Base-by-base conservation (phyloP, 2,329 filamentous ascomycete genomes). In the Teratosphaeria nubilosa region DNA sequence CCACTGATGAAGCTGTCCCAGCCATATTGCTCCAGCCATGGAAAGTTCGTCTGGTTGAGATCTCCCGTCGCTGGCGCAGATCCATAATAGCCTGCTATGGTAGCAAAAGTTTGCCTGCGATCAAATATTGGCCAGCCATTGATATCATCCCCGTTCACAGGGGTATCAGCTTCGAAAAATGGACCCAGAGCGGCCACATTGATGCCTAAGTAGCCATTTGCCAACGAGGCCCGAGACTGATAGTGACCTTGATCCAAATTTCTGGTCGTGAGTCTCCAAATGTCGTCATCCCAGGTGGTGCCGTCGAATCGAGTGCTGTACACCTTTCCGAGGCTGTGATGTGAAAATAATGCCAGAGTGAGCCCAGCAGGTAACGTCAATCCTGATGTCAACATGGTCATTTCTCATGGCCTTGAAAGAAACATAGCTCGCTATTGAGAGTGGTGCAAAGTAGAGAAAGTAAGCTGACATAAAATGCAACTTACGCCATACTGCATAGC, bases 1-100 rank as follows among this genome's bases (percentile, higher is more conserved):
- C 87, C 87, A 55, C 81, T 82, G 61, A 89, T 86, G 55, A 87
- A 84, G 64, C 82, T 86, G 65, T 90, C 86, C 58, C 82, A 81
- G 6, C 86, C 86, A 71, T 87, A 86, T 63, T 88, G 82, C 58
- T 82, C 78, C 51, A 90, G 70, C 85, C 86, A 88, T 0, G 78
- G 78, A 63, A 86, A 88, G 64, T 88, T 88, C 6, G 80, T 80
- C 0, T 79, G 78, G 51, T 82, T 83, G 63, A 88, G 88, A 5
- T 80, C 80, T 0, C 79, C 78, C 0, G 79, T 82, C 31, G 76
- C 78, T 2, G 78, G 76, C 66, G 87, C 83, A 2, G 75, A 75
- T 61, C 87, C 79, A 68, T 80, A 88, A 66, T 88, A 88, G 1
- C 86, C 86, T 4, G 82, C 80, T 30, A 89, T 80, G 0, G 85